phyloP scores from a whole-genome alignment of 2,329 filamentous ascomycete species.

The Diaporthe sp. region DNA sequence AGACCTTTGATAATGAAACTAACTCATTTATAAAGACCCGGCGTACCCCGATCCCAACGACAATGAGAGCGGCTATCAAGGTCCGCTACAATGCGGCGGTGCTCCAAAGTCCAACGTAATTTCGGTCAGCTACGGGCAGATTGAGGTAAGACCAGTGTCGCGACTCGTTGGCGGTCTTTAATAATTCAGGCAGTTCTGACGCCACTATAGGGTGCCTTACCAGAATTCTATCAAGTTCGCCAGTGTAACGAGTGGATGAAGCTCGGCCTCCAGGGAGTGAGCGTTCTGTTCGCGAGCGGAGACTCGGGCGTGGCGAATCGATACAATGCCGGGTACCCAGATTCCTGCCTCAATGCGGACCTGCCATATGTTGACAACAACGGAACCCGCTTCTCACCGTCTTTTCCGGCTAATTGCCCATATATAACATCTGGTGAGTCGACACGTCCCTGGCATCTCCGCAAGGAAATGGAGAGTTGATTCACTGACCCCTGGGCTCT shows the following conservation, averaged over 20 bases:
- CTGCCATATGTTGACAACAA: constrained; percentile 27
- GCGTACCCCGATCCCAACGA: constrained; percentile 56
- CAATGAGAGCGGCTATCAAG: constrained; percentile 57
- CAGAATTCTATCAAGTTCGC: constrained; percentile 62
- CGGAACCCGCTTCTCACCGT: constrained; percentile 32
- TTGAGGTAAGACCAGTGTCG: constrained; percentile 47
- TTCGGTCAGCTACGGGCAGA: constrained; percentile 65
- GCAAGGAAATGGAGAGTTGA: background rate
- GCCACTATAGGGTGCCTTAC: constrained; percentile 51
- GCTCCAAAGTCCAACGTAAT: constrained; percentile 65
- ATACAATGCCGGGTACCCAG: constrained; percentile 30
- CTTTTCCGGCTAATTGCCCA: constrained; percentile 29
- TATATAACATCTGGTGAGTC: constrained; percentile 38
- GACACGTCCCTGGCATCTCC: constrained; percentile 30
- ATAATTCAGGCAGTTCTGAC: background rate
- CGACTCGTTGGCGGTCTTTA: too few relatives aligned
- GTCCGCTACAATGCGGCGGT: constrained; percentile 48
- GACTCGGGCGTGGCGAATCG: constrained; percentile 53
- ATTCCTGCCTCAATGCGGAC: constrained; percentile 28
- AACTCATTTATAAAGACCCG: constrained; percentile 47
- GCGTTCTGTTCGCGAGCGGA: constrained; percentile 59
- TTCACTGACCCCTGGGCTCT: constrained; percentile 1
- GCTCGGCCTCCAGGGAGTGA: constrained; percentile 60
- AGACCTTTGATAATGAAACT: background rate
- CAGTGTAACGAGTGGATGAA: constrained; percentile 64